Conservation (phyloP, 2,329 filamentous ascomycete species). For the Paecilomyces niveus region DNA sequence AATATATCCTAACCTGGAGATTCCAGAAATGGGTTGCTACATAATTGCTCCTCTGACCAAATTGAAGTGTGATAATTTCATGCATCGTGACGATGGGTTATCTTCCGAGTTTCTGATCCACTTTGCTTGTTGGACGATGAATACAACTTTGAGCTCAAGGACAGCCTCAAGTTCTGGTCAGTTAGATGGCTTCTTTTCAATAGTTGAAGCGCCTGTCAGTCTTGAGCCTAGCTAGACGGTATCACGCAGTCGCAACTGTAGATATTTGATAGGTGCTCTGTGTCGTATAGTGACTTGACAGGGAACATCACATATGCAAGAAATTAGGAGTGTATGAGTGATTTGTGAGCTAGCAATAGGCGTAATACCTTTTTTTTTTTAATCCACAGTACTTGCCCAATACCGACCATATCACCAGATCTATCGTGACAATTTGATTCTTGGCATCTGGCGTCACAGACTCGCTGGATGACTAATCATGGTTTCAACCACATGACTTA, state of each 20-base stretch:
- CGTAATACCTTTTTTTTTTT: neutral
- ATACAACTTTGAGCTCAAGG: neutral
- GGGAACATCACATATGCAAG: neutral
- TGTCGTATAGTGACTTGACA: neutral
- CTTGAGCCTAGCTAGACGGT: no score
- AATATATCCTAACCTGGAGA: constrained; percentile 56
- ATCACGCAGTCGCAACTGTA: neutral
- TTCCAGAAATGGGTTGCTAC: constrained; percentile 98
- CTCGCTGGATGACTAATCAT: neutral
- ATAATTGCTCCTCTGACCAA: constrained; percentile 90
- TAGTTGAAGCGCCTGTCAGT: neutral
- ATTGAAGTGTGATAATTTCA: constrained; percentile 89
- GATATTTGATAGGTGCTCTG: neutral
- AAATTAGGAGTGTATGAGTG: neutral
- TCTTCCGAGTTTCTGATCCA: neutral
- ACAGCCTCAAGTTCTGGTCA: neutral
- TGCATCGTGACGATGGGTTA: constrained; percentile 55
- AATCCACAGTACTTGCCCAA: neutral
- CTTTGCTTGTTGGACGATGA: neutral
- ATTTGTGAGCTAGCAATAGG: neutral
- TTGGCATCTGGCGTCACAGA: neutral
- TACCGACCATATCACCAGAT: neutral
- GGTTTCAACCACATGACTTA: constrained; percentile 1
- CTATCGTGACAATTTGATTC: neutral
- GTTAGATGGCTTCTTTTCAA: neutral